phyloP scores from a whole-genome alignment of 1,284 basidiomycete species.

The Rhodotorula sp. region DNA sequence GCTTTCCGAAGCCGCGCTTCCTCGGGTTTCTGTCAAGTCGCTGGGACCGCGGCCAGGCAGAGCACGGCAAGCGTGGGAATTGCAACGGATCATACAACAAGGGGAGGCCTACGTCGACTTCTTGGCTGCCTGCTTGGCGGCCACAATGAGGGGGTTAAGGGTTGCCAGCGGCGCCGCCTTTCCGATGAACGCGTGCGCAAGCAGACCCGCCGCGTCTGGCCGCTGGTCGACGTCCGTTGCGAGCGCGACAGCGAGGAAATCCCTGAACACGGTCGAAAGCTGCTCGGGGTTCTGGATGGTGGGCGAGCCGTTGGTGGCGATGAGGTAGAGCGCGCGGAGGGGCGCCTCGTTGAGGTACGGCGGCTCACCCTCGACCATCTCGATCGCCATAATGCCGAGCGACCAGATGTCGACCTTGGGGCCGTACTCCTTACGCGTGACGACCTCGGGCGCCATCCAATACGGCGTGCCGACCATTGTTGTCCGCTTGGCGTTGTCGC shows the following conservation, averaged over 20 bases:
- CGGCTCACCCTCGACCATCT: slow-evolving; percentile 99
- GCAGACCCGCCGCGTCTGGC: slow-evolving; percentile 79
- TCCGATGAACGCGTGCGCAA: slow-evolving; percentile 56
- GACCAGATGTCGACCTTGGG: slow-evolving; percentile 99
- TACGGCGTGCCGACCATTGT: slow-evolving; percentile 99
- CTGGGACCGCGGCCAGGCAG: no score
- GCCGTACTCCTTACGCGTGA: slow-evolving; percentile 97
- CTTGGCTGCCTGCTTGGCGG: slow-evolving; percentile 58
- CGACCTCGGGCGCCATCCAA: slow-evolving; percentile 99
- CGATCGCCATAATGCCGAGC: slow-evolving; percentile 98
- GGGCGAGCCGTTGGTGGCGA: slow-evolving; percentile 97
- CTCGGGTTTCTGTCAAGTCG: no score
- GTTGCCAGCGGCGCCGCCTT: slow-evolving; percentile 71
- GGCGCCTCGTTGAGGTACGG: slow-evolving; percentile 83
- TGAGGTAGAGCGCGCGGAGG: slow-evolving; percentile 70
- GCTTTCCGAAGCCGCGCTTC: no score
- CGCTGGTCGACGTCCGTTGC: slow-evolving; percentile 94
- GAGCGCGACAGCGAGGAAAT: slow-evolving; percentile 85
- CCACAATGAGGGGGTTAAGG: slow-evolving; percentile 87
- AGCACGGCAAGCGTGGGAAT: no score
- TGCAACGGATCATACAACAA: no score
- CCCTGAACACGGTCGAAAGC: slow-evolving; percentile 79
- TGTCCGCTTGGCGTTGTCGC: slow-evolving; percentile 87
- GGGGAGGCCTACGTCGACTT: background rate
- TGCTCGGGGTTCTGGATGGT: slow-evolving; percentile 94